A percentile compares a stretch with the other conserved stretches of the same genome.
Evolutionary conservation across 2,329 filamentous ascomycete genomes (phyloP).

Genomic region (Emmonsia crescens): DNA sequence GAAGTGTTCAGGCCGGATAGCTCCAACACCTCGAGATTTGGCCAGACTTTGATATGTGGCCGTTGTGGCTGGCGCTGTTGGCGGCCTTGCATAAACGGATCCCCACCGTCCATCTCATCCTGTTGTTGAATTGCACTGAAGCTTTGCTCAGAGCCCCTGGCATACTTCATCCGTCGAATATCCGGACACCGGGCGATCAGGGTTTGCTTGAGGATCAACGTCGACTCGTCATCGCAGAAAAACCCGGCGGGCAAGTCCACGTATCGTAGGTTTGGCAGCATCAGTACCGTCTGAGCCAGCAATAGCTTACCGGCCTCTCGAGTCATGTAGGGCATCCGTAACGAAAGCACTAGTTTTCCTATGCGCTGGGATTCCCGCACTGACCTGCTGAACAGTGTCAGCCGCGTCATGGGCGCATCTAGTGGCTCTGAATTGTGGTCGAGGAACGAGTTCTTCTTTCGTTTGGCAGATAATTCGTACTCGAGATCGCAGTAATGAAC

Average conservation of each 20-base stretch:
- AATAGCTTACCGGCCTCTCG: constrained; percentile 76
- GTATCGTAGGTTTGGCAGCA: constrained; percentile 74
- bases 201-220: constrained; percentile 67
- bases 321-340: constrained; percentile 93
- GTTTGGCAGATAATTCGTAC: constrained; percentile 64
- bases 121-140: constrained; percentile 49
- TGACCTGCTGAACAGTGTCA: constrained; percentile 69
- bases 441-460: constrained; percentile 62
- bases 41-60: constrained; percentile 41
- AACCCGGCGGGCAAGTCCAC: constrained; percentile 85
- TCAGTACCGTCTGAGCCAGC: constrained; percentile 73
- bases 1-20: constrained; percentile 29
- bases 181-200: constrained; percentile 73
- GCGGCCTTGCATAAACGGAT: background rate
- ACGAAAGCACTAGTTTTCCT: constrained; percentile 59
- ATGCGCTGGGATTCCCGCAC: constrained; percentile 65
- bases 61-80: background rate
- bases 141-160: constrained; percentile 63
- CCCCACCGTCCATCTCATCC: background rate
- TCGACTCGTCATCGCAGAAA: constrained; percentile 68
- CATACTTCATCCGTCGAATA: constrained; percentile 81
- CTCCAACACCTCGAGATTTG: constrained; percentile 33
- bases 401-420: constrained; percentile 64
- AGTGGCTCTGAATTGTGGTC: constrained; percentile 68
- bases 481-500: constrained; percentile 93